These are phyloP conservation scores for Yamadazyma taylorii DNA, from an alignment of 1,139 yeast genomes.

Conservation along the genomic window DNA sequence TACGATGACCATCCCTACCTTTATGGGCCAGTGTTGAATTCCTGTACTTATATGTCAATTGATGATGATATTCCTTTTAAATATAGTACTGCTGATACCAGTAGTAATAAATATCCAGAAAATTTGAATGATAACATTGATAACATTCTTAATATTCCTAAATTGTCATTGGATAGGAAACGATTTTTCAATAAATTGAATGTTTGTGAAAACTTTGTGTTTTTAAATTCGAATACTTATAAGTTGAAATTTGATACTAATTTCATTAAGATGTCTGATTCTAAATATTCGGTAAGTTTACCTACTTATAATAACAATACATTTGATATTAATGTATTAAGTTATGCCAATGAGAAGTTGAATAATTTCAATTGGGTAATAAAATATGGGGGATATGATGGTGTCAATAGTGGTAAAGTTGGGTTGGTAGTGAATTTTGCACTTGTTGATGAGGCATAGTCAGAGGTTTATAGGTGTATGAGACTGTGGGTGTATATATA, in stretches of 20 bases:
- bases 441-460: constrained; percentile 30
- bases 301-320: constrained; percentile 41
- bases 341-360: constrained; percentile 42
- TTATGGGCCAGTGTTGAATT: constrained; percentile 61
- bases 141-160: constrained; percentile 26
- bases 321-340: constrained; percentile 41
- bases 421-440: constrained; percentile 45
- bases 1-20: constrained; percentile 60
- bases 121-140: constrained; percentile 20
- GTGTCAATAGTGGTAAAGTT: constrained; percentile 34
- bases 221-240: constrained; percentile 27
- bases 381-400: constrained; percentile 40
- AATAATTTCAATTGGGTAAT: constrained; percentile 48
- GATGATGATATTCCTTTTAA: constrained; percentile 17
- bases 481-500: background rate
- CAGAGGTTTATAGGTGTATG: constrained; percentile 1
- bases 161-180: constrained; percentile 31
- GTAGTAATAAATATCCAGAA: constrained; percentile 19
- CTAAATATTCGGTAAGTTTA: constrained; percentile 40
- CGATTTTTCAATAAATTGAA: constrained; percentile 30
- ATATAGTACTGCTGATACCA: constrained; percentile 12
- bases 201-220: constrained; percentile 34
- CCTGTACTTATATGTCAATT: constrained; percentile 45
- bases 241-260: constrained; percentile 40
- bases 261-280: constrained; percentile 41